A percentile compares a stretch with the other conserved stretches of the same genome.
phyloP scores from a whole-genome alignment of 73 alveolate genomes.

The Paramecium bursaria region DNA sequence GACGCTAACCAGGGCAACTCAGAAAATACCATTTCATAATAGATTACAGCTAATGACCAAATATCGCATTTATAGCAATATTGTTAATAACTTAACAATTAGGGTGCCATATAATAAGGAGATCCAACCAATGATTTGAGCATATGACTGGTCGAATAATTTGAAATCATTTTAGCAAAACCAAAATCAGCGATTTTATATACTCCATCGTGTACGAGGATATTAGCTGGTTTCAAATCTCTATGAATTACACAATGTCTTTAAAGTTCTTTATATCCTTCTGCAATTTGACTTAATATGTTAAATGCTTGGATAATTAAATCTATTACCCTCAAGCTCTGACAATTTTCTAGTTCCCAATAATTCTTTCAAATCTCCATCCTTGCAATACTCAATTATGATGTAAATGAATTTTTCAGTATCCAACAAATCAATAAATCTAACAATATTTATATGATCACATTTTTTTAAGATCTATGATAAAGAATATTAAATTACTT shows the following conservation, averaged over 20 bases:
- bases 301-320: constrained; percentile 31
- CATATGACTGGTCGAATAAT: constrained; percentile 59
- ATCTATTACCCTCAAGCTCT: constrained; percentile 2
- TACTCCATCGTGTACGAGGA: constrained; percentile 31
- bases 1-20: constrained; percentile 66
- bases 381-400: constrained; percentile 61
- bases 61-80: constrained; percentile 68
- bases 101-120: constrained; percentile 68
- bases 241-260: constrained; percentile 65
- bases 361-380: constrained; percentile 61
- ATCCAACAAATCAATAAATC: constrained; percentile 65
- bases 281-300: constrained; percentile 42
- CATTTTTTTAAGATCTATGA: constrained; percentile 48
- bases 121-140: constrained; percentile 63
- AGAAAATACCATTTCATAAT: constrained; percentile 63
- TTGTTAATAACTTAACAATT: constrained; percentile 35
- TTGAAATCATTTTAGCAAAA: constrained; percentile 58
- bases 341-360: constrained; percentile 31
- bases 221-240: constrained; percentile 72
- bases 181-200: constrained; percentile 70
- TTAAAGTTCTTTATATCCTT: constrained; percentile 61
- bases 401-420: constrained; percentile 61
- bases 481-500: no score
- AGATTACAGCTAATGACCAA: constrained; percentile 66
- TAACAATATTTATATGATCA: constrained; percentile 56